Base-by-base conservation (phyloP, 768 basidiomycete species). In the Boletellus ananas region DNA sequence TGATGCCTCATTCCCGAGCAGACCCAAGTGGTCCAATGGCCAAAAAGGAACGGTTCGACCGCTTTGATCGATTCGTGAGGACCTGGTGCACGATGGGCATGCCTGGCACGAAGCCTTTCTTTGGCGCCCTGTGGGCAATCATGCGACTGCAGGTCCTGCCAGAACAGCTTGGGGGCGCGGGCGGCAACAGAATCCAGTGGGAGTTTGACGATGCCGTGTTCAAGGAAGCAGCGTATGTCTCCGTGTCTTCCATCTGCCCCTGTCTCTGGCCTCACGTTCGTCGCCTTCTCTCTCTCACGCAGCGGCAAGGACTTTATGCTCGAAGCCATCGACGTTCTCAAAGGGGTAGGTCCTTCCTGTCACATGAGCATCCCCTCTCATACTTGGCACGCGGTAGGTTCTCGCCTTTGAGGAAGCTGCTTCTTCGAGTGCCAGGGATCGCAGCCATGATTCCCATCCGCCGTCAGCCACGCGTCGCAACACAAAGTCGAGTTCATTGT, bases 291-390 rank as follows among this genome's bases (percentile, higher is more conserved):
- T 61, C 23, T 62, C 55, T 57, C 64, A 58, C 52, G 45, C 68
- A 94, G 92, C 63, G 93, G 93, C 51, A 89, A 90, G 69, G 89
- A 93, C 58, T 95, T 95, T 67, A 94, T 94, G 91, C 75, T 89
- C 44, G 92, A 94, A 70, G 90, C 90, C 10, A 83, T 94, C 49
- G 84, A 90, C 58, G 72, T 93, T 41, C 81, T 94, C 57, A 95
- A 95, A 80, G 93, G 93, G 60, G 91, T 88, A 58, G 59, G 85
- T 75, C 11, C 10, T 34, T 40, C 17, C 12, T 58, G 53, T 60
- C 43, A 23, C 50, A 40, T 49, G 47, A 31, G 35, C 40, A 13
- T 58, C 21, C 45, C 29, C 42, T 37, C 43, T 56, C 20, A 52
- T 54, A 18, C 41, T 17, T 18, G 51, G 16, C 25, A 13, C 42